Conservation (phyloP, 2,329 filamentous ascomycete genomes). For the Colletotrichum camelliae region DNA sequence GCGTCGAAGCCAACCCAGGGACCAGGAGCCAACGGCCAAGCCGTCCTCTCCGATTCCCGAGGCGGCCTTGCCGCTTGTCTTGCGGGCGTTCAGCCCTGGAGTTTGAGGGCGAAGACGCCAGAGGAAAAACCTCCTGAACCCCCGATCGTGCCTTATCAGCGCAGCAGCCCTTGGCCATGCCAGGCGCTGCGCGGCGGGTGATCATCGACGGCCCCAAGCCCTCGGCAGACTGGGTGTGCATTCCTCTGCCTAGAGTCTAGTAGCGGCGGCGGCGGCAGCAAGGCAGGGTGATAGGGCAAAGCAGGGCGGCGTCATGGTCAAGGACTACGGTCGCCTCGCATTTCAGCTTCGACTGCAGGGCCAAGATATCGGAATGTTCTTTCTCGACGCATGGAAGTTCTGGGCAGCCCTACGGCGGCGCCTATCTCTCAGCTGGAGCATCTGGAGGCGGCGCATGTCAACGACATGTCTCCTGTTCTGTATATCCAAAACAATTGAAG, state of each 20-base stretch:
- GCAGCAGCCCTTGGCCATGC: slow-evolving; percentile 10
- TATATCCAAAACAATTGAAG: not conserved
- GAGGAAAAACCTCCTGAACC: not conserved
- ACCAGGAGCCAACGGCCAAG: not conserved
- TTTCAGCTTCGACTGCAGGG: not conserved
- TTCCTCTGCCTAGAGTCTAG: not conserved
- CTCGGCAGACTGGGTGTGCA: slow-evolving; percentile 5
- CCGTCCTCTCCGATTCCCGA: not conserved
- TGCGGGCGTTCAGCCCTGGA: slow-evolving; percentile 19
- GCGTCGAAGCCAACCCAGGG: not conserved
- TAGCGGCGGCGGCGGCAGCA: not conserved
- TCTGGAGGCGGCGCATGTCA: not conserved
- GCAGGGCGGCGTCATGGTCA: not conserved
- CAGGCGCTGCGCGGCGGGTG: not conserved
- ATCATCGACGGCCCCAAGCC: slow-evolving; percentile 1
- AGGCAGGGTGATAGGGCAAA: not conserved
- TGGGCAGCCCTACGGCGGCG: not conserved
- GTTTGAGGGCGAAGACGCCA: not conserved
- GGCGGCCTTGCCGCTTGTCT: not conserved
- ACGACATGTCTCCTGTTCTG: not conserved
- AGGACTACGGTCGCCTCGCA: slow-evolving; percentile 11
- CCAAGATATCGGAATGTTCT: not conserved
- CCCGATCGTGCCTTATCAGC: slow-evolving; percentile 7
- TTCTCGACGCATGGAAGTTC: not conserved
- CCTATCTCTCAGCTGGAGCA: not conserved